Evolutionary conservation across 2,329 filamentous ascomycete genomes (phyloP).

Genomic region (Colletotrichum simmondsii): DNA sequence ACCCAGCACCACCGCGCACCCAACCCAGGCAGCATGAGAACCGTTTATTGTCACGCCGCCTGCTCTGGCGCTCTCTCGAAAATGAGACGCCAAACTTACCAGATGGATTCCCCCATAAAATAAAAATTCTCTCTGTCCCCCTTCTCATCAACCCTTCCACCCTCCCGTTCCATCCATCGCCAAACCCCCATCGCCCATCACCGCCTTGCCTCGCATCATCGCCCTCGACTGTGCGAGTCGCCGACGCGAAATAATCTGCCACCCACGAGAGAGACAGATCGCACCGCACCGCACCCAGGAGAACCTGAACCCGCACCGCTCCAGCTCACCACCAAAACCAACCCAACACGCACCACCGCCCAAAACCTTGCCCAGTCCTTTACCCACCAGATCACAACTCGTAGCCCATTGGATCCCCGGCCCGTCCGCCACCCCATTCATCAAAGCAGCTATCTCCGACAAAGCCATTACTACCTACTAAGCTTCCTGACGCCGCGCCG

Average conservation of each 20-base stretch:
- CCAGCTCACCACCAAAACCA: constrained; percentile 3
- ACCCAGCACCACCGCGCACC: constrained; percentile 33
- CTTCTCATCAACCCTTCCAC: constrained; percentile 35
- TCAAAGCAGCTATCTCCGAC: constrained; percentile 31
- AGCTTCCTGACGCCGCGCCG: constrained; percentile 13
- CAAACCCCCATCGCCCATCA: constrained; percentile 30
- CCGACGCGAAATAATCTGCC: constrained; percentile 33
- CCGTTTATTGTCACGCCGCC: constrained; percentile 39
- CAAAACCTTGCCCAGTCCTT: constrained; percentile 28
- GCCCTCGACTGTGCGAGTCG: constrained; percentile 31
- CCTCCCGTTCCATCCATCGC: constrained; percentile 33
- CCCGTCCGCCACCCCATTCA: constrained; percentile 33
- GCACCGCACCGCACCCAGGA: neutral
- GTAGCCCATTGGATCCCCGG: constrained; percentile 31
- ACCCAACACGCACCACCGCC: constrained; percentile 5
- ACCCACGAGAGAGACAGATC: constrained; percentile 5
- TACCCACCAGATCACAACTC: constrained; percentile 28
- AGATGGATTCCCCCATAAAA: constrained; percentile 50
- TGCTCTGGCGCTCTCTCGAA: constrained; percentile 37
- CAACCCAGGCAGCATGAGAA: constrained; percentile 37
- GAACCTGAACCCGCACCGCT: neutral
- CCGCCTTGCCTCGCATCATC: constrained; percentile 18
- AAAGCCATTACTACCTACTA: constrained; percentile 26
- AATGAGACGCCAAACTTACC: constrained; percentile 50
- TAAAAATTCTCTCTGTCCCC: constrained; percentile 38